Evolutionary conservation across 345 rosid species (phyloP).

Genomic region (Ceriops decandra): DNA sequence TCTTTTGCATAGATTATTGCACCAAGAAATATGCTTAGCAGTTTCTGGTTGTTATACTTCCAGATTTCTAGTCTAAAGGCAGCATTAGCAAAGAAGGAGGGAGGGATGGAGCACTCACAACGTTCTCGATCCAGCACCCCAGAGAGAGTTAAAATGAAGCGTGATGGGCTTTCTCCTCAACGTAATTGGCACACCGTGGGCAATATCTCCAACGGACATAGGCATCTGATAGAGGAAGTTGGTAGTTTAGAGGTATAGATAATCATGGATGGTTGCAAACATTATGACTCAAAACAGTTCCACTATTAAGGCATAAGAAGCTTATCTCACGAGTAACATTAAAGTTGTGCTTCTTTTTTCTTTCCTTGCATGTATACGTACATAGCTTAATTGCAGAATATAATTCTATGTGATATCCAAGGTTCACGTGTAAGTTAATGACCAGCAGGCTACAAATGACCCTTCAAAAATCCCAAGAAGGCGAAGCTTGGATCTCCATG

Average conservation of each 20-base stretch:
- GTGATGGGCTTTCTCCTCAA: conserved; percentile 16
- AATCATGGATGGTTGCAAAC: neutral
- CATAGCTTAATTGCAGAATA: neutral
- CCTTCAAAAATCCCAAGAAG: conserved; percentile 12
- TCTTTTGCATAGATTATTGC: neutral
- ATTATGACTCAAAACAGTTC: too few species aligned
- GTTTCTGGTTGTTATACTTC: neutral
- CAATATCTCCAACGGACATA: conserved; percentile 7
- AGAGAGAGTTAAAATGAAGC: conserved; percentile 15
- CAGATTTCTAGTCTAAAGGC: conserved; percentile 33
- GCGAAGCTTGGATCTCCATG: conserved; percentile 29
- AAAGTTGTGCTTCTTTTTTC: too few species aligned
- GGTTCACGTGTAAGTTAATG: neutral
- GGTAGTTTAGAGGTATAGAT: conserved; percentile 12
- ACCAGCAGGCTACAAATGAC: conserved; percentile 14
- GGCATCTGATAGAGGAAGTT: conserved; percentile 7
- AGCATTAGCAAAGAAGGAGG: conserved; percentile 31
- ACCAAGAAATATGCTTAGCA: neutral
- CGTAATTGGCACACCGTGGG: conserved; percentile 19
- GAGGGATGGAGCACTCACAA: conserved; percentile 17
- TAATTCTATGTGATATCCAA: neutral
- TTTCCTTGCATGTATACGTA: too few species aligned
- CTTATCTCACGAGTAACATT: too few species aligned
- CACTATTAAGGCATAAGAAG: too few species aligned
- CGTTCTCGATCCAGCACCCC: conserved; percentile 33